Evolutionary conservation across 805 yeast species (phyloP).

Genomic region (Zygosaccharomyces bisporus): DNA sequence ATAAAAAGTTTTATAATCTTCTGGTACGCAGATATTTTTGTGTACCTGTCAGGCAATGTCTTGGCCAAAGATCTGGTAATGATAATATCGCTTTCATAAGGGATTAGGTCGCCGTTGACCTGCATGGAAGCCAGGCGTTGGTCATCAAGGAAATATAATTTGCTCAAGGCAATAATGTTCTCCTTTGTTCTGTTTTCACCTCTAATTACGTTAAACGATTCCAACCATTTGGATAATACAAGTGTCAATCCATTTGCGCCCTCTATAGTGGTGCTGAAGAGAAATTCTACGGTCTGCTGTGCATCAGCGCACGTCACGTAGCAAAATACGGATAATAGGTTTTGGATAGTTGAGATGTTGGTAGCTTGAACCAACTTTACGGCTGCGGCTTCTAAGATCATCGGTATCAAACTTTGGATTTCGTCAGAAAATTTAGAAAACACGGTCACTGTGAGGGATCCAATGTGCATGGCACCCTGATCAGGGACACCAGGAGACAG

Average conservation of each 20-base stretch:
- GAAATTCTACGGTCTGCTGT: conserved; percentile 56
- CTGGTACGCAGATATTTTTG: conserved; percentile 61
- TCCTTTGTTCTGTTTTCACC: conserved; percentile 70
- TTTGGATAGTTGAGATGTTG: conserved; percentile 71
- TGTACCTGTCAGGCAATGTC: conserved; percentile 55
- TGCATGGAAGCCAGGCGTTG: conserved; percentile 45
- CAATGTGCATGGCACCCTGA: conserved; percentile 77
- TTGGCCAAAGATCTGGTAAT: conserved; percentile 83
- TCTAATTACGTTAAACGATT: conserved; percentile 71
- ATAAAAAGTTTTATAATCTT: conserved; percentile 71
- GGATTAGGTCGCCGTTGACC: conserved; percentile 77
- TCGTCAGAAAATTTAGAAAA: conserved; percentile 49
- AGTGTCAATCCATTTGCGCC: conserved; percentile 46
- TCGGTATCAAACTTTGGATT: conserved; percentile 39
- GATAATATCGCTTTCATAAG: conserved; percentile 58
- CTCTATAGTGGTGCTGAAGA: conserved; percentile 41
- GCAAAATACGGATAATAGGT: conserved; percentile 71
- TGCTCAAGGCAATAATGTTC: conserved; percentile 65
- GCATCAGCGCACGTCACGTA: conserved; percentile 63
- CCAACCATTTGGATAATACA: conserved; percentile 78
- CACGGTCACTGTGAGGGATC: conserved; percentile 55
- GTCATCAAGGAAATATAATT: conserved; percentile 59
- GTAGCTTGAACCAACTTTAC: conserved; percentile 60
- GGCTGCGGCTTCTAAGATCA: conserved; percentile 72
- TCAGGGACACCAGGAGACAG: conserved; percentile 71